Evolutionary conservation across 495 filamentous ascomycete genomes (phyloP), one percentile per base, ranked within the genome.

Genomic region (Penicillium fimorum): DNA sequence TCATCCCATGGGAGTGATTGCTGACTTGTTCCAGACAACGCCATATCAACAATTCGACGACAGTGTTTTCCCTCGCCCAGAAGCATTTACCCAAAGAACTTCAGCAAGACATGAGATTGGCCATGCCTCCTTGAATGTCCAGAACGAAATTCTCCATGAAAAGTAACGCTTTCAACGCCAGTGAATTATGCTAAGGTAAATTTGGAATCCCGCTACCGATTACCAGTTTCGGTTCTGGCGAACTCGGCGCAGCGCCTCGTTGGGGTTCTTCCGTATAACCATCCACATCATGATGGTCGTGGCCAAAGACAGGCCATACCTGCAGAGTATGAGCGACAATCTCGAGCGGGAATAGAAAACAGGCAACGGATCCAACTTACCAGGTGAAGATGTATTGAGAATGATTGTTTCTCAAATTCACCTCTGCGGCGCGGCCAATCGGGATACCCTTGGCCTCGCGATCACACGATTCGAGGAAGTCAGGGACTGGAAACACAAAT

Each of bases 341-440:
- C 20, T 29, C 20, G 11, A 50, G n/a, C 32, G 15, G 35, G 15
- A 51, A 29, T 0, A 1, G 18, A 22, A 5, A 12, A 24, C 9
- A 32, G 4, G 30, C 4, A 11, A 29, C 17, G 22, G 20, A 22
- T 32, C 24, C 8, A 52, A 77, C 84, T 66, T 83, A 96, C 94
- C 94, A 98, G 50, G 94, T 98, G 69, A 96, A 92, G 54, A 98
- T 97, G 67, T 98, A 98, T 75, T 98, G 93, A 61, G 89, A 85
- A 73, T 98, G 94, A 70, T 93, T 97, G 68, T 98, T 98, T 67
- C 89, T 83, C 70, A 98, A 73, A 72, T 94, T 96, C 56, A 98
- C 94, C 75, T 94, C 91, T 5, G 94, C 83, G 5, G 90, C 75
- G 66, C 92, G 82, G n/a, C 90, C 95, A 69, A 97, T 93, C 2